These are phyloP conservation scores for Tritrichomonas foetus DNA, from an alignment of 208 protist species.

Conservation along the genomic window DNA sequence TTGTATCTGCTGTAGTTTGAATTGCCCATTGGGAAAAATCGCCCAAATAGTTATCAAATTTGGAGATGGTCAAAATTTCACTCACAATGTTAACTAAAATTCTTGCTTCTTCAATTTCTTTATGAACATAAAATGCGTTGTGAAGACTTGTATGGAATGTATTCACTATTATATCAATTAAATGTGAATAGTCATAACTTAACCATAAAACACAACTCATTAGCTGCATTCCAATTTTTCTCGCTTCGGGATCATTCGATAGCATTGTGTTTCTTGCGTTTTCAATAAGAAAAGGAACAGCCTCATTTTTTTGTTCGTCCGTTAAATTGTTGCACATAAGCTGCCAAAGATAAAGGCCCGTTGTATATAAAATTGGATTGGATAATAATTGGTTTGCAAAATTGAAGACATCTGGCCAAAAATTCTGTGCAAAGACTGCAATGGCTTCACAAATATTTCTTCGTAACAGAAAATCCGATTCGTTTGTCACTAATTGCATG, in stretches of 20 bases:
- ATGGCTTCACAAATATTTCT: background rate
- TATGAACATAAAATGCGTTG: background rate
- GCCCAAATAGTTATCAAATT: background rate
- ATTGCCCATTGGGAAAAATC: background rate
- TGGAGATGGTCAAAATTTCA: background rate
- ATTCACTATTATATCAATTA: background rate
- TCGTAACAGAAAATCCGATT: background rate
- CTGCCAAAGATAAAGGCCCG: background rate
- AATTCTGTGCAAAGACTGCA: background rate
- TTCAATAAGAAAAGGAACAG: background rate
- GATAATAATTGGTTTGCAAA: background rate
- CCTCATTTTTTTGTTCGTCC: background rate
- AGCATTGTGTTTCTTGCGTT: background rate
- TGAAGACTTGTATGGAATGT: background rate
- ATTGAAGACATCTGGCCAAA: background rate
- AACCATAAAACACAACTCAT: background rate
- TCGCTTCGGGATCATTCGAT: background rate
- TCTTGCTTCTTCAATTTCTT: background rate
- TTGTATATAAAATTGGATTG: background rate
- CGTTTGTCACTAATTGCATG: background rate
- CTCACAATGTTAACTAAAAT: background rate
- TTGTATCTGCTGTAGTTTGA: background rate
- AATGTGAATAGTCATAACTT: background rate
- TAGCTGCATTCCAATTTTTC: background rate
- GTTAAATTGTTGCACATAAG: background rate